These are phyloP conservation scores for Mercurialis annua DNA, from an alignment of 345 rosid species.

Conservation along the genomic window DNA sequence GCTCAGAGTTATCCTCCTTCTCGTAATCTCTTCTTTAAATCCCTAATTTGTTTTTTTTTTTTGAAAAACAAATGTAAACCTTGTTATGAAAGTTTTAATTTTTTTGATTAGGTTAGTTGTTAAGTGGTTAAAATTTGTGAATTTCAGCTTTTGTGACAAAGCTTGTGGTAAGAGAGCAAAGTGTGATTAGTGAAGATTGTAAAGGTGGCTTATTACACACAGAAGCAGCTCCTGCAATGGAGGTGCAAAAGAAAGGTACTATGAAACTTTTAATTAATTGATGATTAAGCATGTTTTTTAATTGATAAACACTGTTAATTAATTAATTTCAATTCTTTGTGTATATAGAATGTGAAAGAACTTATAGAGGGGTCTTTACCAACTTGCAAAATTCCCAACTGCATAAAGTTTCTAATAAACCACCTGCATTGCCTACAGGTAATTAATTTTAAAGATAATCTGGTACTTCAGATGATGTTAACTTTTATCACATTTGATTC, in stretches of 20 bases:
- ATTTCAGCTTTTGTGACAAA: conserved; percentile 53
- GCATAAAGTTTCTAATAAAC: conserved; percentile 31
- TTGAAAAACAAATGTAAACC: too few species aligned
- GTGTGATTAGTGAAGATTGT: conserved; percentile 18
- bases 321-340: not conserved
- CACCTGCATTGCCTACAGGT: conserved; percentile 39
- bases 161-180: conserved; percentile 44
- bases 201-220: conserved; percentile 14
- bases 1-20: conserved; percentile 77
- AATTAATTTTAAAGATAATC: not conserved
- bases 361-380: conserved; percentile 28
- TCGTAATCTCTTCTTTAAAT: conserved; percentile 55
- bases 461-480: conserved; percentile 2
- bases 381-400: conserved; percentile 24
- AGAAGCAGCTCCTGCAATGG: conserved; percentile 17
- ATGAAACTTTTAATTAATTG: too few species aligned
- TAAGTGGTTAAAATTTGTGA: too few species aligned
- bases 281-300: not conserved
- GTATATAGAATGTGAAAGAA: conserved; percentile 31
- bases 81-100: too few species aligned
- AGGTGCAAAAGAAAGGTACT: conserved; percentile 31
- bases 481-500: not conserved
- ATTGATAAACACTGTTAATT: not conserved
- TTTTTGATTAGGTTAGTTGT: too few species aligned
- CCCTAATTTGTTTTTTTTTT: not conserved